Evolutionary conservation across 805 yeast species (phyloP).

Genomic region (Saccharomycopsis sp.): DNA sequence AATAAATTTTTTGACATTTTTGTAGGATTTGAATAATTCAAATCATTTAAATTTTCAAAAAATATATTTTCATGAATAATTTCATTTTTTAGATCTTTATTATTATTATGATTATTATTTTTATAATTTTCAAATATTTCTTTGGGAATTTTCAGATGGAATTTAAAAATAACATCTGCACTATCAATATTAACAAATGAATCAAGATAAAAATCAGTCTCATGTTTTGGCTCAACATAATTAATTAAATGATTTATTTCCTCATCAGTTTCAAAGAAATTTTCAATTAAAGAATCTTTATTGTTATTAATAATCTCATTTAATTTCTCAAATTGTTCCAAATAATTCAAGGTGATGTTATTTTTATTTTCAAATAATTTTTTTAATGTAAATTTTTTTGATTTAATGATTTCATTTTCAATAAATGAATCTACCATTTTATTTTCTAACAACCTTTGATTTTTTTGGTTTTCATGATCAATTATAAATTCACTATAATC

Average conservation of each 20-base stretch:
- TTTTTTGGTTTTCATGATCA: not conserved
- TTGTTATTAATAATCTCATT: not conserved
- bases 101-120: not conserved
- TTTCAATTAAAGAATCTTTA: not conserved
- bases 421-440: constrained; percentile 2
- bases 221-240: constrained; percentile 4
- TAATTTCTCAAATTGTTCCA: constrained; percentile 4
- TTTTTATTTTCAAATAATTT: not conserved
- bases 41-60: not conserved
- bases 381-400: not conserved
- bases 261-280: not conserved
- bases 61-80: constrained; percentile 2
- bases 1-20: constrained; percentile 1
- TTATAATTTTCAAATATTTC: not conserved
- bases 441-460: constrained; percentile 10
- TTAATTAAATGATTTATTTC: constrained; percentile 1
- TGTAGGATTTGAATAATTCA: not conserved
- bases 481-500: not conserved
- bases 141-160: not conserved
- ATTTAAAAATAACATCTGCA: constrained; percentile 1
- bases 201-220: constrained; percentile 5
- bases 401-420: not conserved
- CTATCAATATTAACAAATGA: constrained; percentile 8
- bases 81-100: not conserved
- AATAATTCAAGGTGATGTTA: not conserved